These are phyloP conservation scores for Tanacetum coccineum DNA, from an alignment of 129 eudicot species.

Conservation along the genomic window DNA sequence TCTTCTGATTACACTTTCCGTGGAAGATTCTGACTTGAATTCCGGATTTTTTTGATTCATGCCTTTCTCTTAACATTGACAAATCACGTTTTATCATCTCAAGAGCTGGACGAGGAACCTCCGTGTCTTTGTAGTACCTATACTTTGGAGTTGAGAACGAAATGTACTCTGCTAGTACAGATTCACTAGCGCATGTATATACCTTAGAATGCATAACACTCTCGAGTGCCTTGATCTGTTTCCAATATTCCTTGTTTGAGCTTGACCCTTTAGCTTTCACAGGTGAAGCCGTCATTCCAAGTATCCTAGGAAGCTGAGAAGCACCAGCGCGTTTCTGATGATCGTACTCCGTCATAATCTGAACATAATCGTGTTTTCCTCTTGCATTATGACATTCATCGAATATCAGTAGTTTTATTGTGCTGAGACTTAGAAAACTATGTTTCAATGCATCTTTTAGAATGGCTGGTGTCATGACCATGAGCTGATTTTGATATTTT, in stretches of 20 bases:
- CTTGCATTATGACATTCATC: constrained; percentile 97
- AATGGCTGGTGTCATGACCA: constrained; percentile 84
- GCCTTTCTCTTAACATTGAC: constrained; percentile 37
- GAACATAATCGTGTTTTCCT: constrained; percentile 69
- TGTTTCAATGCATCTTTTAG: constrained; percentile 74
- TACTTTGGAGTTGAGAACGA: constrained; percentile 46
- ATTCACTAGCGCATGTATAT: constrained; percentile 65
- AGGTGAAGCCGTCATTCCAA: constrained; percentile 99
- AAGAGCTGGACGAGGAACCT: constrained; percentile 25
- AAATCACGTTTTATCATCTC: constrained; percentile 23
- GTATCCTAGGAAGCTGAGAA: constrained; percentile 62
- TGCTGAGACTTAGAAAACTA: constrained; percentile 45
- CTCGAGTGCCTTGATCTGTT: constrained; percentile 64
- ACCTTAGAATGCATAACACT: constrained; percentile 75
- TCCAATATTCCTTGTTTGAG: constrained; percentile 42
- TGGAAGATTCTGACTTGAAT: constrained; percentile 31
- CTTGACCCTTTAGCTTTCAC: constrained; percentile 76
- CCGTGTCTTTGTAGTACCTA: constrained; percentile 38
- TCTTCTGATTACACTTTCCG: constrained; percentile 37
- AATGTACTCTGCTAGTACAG: constrained; percentile 51
- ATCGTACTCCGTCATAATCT: constrained; percentile 88
- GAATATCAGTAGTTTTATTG: constrained; percentile 67
- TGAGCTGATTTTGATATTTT: constrained; percentile 62
- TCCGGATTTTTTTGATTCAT: constrained; percentile 22
- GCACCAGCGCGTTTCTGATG: constrained; percentile 33